A percentile compares a stretch with the other conserved stretches of the same genome.
Conservation (phyloP, 805 yeast species). For the Starmera amethionina region DNA sequence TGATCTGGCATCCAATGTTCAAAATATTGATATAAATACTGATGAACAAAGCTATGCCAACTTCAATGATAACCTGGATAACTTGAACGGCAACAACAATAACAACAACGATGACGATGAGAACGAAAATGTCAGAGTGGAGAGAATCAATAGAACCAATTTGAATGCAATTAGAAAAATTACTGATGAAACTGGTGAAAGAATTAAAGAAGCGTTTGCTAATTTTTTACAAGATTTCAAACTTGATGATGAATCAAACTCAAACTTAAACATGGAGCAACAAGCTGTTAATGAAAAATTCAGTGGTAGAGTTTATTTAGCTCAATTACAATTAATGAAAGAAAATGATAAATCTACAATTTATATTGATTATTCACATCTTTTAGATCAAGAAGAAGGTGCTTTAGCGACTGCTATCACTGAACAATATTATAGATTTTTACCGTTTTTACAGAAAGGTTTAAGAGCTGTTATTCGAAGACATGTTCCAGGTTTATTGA, state of each 20-base stretch:
- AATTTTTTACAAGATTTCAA: conserved; percentile 63
- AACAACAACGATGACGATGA: conserved; percentile 2
- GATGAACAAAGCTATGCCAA: too few species aligned
- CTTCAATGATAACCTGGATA: too few species aligned
- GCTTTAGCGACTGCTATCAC: conserved; percentile 81
- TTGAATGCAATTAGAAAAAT: conserved; percentile 74
- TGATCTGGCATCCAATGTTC: too few species aligned
- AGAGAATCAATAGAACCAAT: conserved; percentile 41
- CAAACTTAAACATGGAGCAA: conserved; percentile 19
- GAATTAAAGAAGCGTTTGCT: conserved; percentile 86
- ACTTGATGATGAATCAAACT: conserved; percentile 28
- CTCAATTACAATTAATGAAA: conserved; percentile 76
- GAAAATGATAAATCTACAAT: conserved; percentile 66
- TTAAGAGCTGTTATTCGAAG: conserved; percentile 62
- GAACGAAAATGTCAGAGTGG: conserved; percentile 9
- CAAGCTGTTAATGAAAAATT: conserved; percentile 26
- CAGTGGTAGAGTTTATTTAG: conserved; percentile 56
- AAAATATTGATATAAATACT: too few species aligned
- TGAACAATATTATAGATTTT: conserved; percentile 87
- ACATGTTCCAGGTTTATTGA: conserved; percentile 64
- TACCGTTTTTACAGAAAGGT: conserved; percentile 75
- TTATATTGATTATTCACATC: conserved; percentile 77
- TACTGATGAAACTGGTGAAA: conserved; percentile 85
- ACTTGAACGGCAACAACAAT: neutral
- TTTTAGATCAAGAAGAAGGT: conserved; percentile 69